Conservation (phyloP, 2,329 filamentous ascomycete species). For the Hysterium pulicare region DNA sequence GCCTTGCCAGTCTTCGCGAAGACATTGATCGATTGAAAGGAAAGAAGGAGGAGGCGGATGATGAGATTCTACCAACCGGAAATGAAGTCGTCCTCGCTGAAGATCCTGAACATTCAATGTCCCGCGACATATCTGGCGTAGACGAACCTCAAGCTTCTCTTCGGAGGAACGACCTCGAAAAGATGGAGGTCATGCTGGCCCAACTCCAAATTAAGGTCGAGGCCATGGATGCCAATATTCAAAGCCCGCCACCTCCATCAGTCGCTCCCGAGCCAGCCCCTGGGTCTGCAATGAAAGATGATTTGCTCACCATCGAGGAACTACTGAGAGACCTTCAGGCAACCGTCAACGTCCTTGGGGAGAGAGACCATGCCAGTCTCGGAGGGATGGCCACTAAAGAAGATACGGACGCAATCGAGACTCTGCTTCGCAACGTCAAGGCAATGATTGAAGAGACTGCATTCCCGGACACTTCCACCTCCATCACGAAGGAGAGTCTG, state of each 20-base stretch:
- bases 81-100: conserved; percentile 58
- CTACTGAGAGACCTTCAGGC: conserved; percentile 57
- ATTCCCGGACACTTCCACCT: conserved; percentile 62
- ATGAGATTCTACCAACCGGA: conserved; percentile 53
- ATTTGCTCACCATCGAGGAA: conserved; percentile 48
- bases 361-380: conserved; percentile 31
- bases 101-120: conserved; percentile 45
- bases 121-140: conserved; percentile 27
- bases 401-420: conserved; percentile 87
- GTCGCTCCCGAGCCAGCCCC: conserved; percentile 25
- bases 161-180: conserved; percentile 73
- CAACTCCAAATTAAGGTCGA: conserved; percentile 84
- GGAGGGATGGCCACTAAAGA: conserved; percentile 67
- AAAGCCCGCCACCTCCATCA: conserved; percentile 41
- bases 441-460: conserved; percentile 78
- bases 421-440: conserved; percentile 84
- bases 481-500: conserved; percentile 61
- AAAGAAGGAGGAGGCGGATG: conserved; percentile 37
- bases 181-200: conserved; percentile 77
- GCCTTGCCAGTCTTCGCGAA: conserved; percentile 68
- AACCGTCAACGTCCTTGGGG: conserved; percentile 52
- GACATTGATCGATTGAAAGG: conserved; percentile 80
- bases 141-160: conserved; percentile 46
- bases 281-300: conserved; percentile 47
- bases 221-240: conserved; percentile 59